These are phyloP conservation scores for Centella asiatica DNA, from an alignment of 129 eudicot genomes.

Conservation along the genomic window DNA sequence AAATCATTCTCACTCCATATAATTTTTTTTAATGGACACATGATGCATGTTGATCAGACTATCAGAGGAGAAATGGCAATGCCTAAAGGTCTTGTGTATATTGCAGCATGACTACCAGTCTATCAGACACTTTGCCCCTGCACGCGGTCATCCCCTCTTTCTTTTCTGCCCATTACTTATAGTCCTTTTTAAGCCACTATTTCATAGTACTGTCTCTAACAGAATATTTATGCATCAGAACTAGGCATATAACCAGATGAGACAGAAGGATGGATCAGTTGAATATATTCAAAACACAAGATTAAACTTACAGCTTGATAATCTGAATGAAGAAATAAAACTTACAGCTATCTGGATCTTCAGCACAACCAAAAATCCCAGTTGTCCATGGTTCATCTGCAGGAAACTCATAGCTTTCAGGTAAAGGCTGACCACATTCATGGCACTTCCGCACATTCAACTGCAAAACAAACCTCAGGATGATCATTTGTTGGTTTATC, in stretches of 20 bases:
- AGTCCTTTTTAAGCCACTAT: background rate
- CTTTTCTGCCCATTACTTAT: too few relatives aligned
- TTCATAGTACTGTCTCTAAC: background rate
- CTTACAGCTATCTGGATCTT: conserved; percentile 93
- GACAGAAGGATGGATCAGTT: background rate
- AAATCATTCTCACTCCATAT: background rate
- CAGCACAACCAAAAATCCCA: conserved; percentile 80
- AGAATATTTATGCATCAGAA: background rate
- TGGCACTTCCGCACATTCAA: conserved; percentile 72
- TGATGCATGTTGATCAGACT: background rate
- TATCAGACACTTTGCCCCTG: too few relatives aligned
- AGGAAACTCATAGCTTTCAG: conserved; percentile 82
- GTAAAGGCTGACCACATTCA: conserved; percentile 90
- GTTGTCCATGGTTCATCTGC: conserved; percentile 91
- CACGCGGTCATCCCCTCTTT: too few relatives aligned
- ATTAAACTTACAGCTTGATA: background rate
- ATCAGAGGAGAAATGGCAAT: background rate
- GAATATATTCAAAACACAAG: background rate
- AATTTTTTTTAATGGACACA: background rate
- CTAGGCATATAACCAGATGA: background rate
- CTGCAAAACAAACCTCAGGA: conserved; percentile 29
- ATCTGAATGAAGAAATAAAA: conserved; percentile 7
- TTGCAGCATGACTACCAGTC: too few relatives aligned
- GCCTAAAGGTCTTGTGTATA: too few relatives aligned
- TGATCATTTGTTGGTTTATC: background rate